Evolutionary conservation across 495 filamentous ascomycete genomes (phyloP).

Genomic region (Amphirosellinia nigrospora): DNA sequence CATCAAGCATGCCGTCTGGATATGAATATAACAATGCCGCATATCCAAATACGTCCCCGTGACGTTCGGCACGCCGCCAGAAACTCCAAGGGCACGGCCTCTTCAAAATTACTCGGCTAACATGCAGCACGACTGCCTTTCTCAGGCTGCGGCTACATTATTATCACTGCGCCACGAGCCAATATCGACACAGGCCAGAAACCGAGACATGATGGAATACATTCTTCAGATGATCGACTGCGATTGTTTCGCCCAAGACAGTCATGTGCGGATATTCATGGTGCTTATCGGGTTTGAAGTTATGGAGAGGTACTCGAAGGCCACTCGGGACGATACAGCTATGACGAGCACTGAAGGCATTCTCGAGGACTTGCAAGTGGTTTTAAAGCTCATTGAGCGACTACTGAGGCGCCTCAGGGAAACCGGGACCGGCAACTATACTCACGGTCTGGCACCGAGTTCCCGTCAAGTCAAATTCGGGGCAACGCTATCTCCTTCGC

Average conservation of each 20-base stretch:
- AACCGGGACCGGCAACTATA: slow-evolving; percentile 15
- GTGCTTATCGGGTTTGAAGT: slow-evolving; percentile 26
- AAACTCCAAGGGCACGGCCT: slow-evolving; percentile 21
- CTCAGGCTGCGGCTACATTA: slow-evolving; percentile 24
- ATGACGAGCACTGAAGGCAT: slow-evolving; percentile 23
- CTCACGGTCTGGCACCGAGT: slow-evolving; percentile 6
- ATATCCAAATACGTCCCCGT: slow-evolving; percentile 20
- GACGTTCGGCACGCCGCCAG: slow-evolving; percentile 25
- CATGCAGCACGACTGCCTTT: slow-evolving; percentile 27
- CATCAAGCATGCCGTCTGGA: slow-evolving; percentile 24
- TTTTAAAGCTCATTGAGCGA: slow-evolving; percentile 26
- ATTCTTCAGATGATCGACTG: slow-evolving; percentile 27
- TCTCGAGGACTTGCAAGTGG: slow-evolving; percentile 26
- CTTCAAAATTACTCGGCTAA: slow-evolving; percentile 13
- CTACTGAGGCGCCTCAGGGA: slow-evolving; percentile 26
- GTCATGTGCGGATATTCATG: slow-evolving; percentile 24
- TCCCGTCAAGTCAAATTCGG: slow-evolving; percentile 8
- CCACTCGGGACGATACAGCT: slow-evolving; percentile 14
- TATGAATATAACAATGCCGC: slow-evolving; percentile 15
- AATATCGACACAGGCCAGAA: slow-evolving; percentile 4
- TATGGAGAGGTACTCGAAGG: slow-evolving; percentile 26
- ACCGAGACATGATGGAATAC: slow-evolving; percentile 25
- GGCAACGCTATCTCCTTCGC: slow-evolving; percentile 21
- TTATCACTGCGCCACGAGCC: slow-evolving; percentile 22
- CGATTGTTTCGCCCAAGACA: slow-evolving; percentile 26